Evolutionary conservation across 2,329 filamentous ascomycete species (phyloP).

Genomic region (Pseudocercospora pini-densiflorae): DNA sequence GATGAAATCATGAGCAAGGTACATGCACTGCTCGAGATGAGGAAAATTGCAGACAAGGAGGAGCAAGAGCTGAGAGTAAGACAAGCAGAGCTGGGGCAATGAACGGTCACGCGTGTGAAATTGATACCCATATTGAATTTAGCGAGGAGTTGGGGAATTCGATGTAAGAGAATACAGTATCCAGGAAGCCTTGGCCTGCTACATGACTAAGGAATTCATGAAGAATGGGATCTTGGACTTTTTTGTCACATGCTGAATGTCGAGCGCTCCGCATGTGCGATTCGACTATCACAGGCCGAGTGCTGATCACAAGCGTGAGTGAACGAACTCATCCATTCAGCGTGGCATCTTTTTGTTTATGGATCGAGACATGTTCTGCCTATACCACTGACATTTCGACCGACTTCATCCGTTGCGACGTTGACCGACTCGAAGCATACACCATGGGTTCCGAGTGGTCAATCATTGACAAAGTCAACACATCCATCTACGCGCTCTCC

Average conservation of each 20-base stretch:
- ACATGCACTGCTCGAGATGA: slow-evolving; percentile 69
- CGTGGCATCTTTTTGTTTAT: neutral
- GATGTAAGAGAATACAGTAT: neutral
- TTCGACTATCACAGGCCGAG: neutral
- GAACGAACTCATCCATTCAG: neutral
- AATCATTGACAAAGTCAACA: neutral
- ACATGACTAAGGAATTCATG: neutral
- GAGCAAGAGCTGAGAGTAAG: slow-evolving; percentile 69
- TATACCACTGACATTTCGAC: too few species aligned
- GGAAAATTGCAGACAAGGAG: slow-evolving; percentile 76
- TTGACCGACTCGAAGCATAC: neutral
- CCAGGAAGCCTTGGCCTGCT: neutral
- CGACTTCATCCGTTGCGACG: too few species aligned
- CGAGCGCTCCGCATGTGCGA: neutral
- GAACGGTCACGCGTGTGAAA: neutral
- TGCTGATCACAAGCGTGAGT: neutral
- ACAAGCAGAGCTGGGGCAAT: slow-evolving; percentile 41
- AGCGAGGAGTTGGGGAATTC: neutral
- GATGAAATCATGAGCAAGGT: slow-evolving; percentile 73
- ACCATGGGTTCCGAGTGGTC: neutral
- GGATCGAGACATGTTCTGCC: too few species aligned
- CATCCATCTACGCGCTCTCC: neutral
- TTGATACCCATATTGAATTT: slow-evolving; percentile 1
- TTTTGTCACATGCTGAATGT: neutral
- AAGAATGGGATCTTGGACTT: neutral